Conservation (phyloP, 176 grass and related monocot genomes). For the Chrysopogon serrulatus region DNA sequence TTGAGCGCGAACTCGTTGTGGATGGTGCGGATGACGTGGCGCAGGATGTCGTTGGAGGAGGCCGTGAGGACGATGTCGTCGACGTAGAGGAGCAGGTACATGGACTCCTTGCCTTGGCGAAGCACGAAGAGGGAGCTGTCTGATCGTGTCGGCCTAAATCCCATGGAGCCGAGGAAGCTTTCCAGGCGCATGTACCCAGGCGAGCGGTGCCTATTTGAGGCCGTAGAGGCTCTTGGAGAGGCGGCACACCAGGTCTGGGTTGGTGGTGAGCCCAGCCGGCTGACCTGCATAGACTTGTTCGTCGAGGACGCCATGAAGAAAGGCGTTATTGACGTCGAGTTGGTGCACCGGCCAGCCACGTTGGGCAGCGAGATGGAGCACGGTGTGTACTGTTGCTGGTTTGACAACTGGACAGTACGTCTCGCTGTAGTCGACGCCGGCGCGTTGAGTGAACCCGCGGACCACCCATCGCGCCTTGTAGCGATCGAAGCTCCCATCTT, state of each 20-base stretch:
- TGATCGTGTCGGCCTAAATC: background rate
- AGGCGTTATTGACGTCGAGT: too few relatives aligned
- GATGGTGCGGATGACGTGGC: background rate
- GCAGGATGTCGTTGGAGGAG: background rate
- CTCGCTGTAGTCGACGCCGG: too few relatives aligned
- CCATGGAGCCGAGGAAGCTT: background rate
- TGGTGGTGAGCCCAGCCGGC: background rate
- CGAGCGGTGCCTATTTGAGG: background rate
- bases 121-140: background rate
- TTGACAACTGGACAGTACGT: too few relatives aligned
- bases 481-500: too few relatives aligned
- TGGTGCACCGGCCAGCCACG: too few relatives aligned
- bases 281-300: background rate
- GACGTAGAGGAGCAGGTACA: background rate
- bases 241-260: background rate
- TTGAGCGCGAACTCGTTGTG: background rate
- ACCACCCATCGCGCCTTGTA: too few relatives aligned
- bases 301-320: too few relatives aligned
- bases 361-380: too few relatives aligned
- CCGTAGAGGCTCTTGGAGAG: background rate
- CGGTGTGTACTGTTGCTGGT: too few relatives aligned
- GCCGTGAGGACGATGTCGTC: background rate
- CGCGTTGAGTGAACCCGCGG: too few relatives aligned
- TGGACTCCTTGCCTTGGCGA: background rate
- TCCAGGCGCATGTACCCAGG: background rate